Base-by-base conservation (phyloP, 2,329 filamentous ascomycete species). In the Sporothrix schenckii region DNA sequence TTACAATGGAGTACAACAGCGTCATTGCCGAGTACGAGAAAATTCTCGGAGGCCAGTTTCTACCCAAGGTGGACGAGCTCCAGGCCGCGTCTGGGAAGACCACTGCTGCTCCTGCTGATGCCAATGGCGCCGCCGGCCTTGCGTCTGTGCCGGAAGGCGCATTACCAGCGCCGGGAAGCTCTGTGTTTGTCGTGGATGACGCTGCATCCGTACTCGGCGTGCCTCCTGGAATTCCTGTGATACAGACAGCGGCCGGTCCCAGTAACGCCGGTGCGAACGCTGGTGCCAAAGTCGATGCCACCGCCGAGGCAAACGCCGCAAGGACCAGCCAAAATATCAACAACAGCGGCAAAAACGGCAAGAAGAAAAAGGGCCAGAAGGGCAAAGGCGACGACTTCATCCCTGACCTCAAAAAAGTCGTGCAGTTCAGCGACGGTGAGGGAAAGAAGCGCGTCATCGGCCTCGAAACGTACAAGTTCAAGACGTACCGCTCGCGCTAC, bases 331-430 rank as follows among this genome's bases (percentile, higher is more conserved):
- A 7, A 7, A 49, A 49, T 6, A 34, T 9, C 54, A 34, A 39
- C 16, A 39, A 21, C 30, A 58, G 39, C n/a, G 16, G 24, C 39
- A 63, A 63, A 21, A 63, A 47, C 41, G 34, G 34, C 56, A 63
- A 63, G 21, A 63, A 63, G 58, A 61, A 47, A 27, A 63, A 63
- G 56, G 58, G 58, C 58, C 34, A 63, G 13, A 63, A 63, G 58
- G 21, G 41, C n/a, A 47, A 63, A 41, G 39, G 39, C 58, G 58
- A 19, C n/a, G 53, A 61, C 19, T 61, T 69, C 56, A 63, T 52
- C 56, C 56, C 68, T 2, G 56, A 69, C 44, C 68, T 69, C 24
- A 69, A 69, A 44, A 69, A 69, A n/a, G 68, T 69, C 16, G 68
- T 69, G 27, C 68, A 69, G 30, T 63, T 61, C 56, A 61, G 68